Conservation (phyloP, 192 early-diverging fungal genomes). For the Podila minutissima region DNA sequence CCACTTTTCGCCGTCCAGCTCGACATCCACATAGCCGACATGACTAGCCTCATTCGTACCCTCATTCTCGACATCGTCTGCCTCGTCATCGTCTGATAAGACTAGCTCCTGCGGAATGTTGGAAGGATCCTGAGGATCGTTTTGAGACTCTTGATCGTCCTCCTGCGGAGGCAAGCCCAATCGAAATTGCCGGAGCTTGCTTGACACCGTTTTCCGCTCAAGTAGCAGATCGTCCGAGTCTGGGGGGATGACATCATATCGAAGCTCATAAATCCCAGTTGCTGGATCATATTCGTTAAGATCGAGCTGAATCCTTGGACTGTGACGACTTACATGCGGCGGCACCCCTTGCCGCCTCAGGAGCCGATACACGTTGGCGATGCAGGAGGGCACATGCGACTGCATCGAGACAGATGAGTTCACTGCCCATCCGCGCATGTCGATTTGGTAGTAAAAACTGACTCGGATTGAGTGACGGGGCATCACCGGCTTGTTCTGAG, state of each 20-base stretch:
- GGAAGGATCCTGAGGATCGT: constrained; percentile 4
- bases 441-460: constrained; percentile 54
- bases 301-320: constrained; percentile 47
- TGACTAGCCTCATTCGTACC: not conserved
- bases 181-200: constrained; percentile 30
- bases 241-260: constrained; percentile 47
- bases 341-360: constrained; percentile 46
- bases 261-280: constrained; percentile 48
- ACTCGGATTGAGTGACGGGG: constrained; percentile 51
- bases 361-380: constrained; percentile 41
- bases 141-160: constrained; percentile 13
- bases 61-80: constrained; percentile 25
- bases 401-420: constrained; percentile 53
- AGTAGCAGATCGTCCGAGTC: constrained; percentile 26
- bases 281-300: constrained; percentile 50
- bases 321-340: constrained; percentile 50
- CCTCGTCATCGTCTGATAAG: constrained; percentile 37
- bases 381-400: constrained; percentile 51
- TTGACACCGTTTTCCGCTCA: constrained; percentile 26
- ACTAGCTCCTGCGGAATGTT: constrained; percentile 38
- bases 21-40: constrained; percentile 46
- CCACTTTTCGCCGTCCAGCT: constrained; percentile 52
- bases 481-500: constrained; percentile 47
- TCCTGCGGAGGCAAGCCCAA: constrained; percentile 12
- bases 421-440: constrained; percentile 51